Percentiles rank a stretch among this genome's conserved stretches.
Evolutionary conservation across 1,284 basidiomycete species (phyloP).

Genomic region (Acaromyces ingoldii): DNA sequence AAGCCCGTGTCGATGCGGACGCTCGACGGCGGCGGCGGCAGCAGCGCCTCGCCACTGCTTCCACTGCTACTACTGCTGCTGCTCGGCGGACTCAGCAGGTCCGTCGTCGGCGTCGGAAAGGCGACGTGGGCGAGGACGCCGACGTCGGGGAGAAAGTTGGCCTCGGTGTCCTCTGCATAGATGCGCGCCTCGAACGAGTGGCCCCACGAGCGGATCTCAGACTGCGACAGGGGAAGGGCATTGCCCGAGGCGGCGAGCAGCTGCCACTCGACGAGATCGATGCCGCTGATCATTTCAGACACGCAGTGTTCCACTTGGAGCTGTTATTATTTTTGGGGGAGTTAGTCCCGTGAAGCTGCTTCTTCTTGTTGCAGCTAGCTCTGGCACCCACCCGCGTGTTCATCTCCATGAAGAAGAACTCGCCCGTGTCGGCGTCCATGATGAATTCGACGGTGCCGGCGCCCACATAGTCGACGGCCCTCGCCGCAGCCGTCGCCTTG

Average conservation of each 20-base stretch:
- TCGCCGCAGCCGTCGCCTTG: slow-evolving; percentile 84
- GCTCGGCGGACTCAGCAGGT: not conserved
- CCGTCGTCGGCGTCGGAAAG: slow-evolving; percentile 46
- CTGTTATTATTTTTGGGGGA: too few species aligned
- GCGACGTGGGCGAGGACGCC: slow-evolving; percentile 71
- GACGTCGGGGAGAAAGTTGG: slow-evolving; percentile 77
- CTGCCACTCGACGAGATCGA: slow-evolving; percentile 92
- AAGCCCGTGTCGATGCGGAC: slow-evolving; percentile 80
- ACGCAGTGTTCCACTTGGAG: slow-evolving; percentile 79
- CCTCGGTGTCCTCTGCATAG: slow-evolving; percentile 73
- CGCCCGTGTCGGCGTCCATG: slow-evolving; percentile 15
- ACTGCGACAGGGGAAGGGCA: slow-evolving; percentile 70
- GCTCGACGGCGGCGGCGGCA: too few species aligned
- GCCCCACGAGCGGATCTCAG: slow-evolving; percentile 73
- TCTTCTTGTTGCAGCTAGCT: too few species aligned
- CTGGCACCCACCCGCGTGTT: slow-evolving; percentile 83
- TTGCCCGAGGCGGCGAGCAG: slow-evolving; percentile 79
- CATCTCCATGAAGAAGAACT: slow-evolving; percentile 53
- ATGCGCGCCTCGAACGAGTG: slow-evolving; percentile 95
- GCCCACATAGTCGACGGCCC: slow-evolving; percentile 84
- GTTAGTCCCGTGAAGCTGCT: too few species aligned
- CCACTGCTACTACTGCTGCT: not conserved
- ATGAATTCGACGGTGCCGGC: slow-evolving; percentile 75
- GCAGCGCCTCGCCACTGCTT: not conserved
- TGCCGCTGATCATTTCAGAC: slow-evolving; percentile 87